Base-by-base conservation (phyloP, 164 flowering plant genomes). In the Stephania yunnanensis region DNA sequence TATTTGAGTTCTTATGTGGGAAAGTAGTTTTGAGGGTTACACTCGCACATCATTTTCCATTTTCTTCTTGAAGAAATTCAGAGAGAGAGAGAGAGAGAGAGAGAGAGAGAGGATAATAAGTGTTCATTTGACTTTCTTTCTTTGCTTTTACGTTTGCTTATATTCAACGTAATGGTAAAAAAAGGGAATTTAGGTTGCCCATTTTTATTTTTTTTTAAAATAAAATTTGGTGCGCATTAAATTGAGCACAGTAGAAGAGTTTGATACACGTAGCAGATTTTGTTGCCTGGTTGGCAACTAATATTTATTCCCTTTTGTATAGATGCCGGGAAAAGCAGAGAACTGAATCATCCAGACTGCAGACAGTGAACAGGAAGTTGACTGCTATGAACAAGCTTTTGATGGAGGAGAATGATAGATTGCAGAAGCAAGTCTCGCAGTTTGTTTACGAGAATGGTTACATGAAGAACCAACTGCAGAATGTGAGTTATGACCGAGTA, bases 251-350 rank as follows among this genome's bases (percentile, higher is more conserved):
- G 25, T 25, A 25, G 25, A 25, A 25, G 17, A 52, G 17, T 17
- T 15, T 29, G 6, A 9, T 53, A 12, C 25, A 25, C 0, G 25
- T 25, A 25, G 25, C 25, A 0, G 25, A 25, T 25, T 25, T 25
- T 25, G 25, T 0, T 25, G 25, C 25, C 25, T 25, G 25, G 25
- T 25, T 25, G 25, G 31, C 25, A 25, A 25, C 6, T 71, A 22
- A 71, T 31, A 9, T 15, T 17, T 69, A 52, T 36, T 10, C 45
- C 64, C 4, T 74, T 46, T 53, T 42, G 22, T 81, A 69, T 81
- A 91, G 96, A 82, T 91, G 96, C 77, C 82, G 96, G 11, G 93
- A 90, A 87, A 90, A 91, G 87, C 93, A 89, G 79, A 86, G 92
- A 66, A 91, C 88, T 77, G 96, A 91, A 81, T 78, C 96, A 29